Evolutionary conservation across 768 basidiomycete genomes (phyloP).

Genomic region (Mycena galopus): DNA sequence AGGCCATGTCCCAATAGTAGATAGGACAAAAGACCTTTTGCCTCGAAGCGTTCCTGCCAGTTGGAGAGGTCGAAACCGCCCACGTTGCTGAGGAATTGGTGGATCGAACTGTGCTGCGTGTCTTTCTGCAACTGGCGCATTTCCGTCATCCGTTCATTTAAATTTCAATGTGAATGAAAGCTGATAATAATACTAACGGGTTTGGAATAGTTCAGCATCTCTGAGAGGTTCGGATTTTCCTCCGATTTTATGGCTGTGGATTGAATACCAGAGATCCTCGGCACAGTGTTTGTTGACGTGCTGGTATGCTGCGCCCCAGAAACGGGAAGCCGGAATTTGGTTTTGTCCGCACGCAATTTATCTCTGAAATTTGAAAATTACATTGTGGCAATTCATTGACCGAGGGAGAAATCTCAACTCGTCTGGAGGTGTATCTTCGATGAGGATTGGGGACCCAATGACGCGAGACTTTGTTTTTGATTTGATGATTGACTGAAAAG

Average conservation of each 20-base stretch:
- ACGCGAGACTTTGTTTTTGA: background rate
- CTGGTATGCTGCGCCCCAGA: too few species aligned
- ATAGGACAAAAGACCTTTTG: background rate
- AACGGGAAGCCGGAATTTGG: too few species aligned
- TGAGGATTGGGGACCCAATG: background rate
- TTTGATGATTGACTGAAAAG: background rate
- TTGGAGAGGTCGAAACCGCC: constrained; percentile 13
- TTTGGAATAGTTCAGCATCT: too few species aligned
- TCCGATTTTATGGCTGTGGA: too few species aligned
- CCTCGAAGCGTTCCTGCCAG: background rate
- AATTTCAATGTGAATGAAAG: too few species aligned
- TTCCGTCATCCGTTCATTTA: too few species aligned
- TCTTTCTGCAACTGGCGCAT: too few species aligned
- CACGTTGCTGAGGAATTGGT: background rate
- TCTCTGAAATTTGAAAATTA: background rate
- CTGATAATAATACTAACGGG: too few species aligned
- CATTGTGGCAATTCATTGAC: background rate
- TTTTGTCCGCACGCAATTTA: too few species aligned
- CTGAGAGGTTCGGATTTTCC: too few species aligned
- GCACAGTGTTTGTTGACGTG: too few species aligned
- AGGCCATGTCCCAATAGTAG: background rate
- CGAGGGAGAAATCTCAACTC: background rate
- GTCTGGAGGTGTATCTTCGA: background rate
- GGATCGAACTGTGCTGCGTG: background rate
- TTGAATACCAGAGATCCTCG: too few species aligned